phyloP scores from a whole-genome alignment of 192 early-diverging fungal species.

The Coemansia asiatica region DNA sequence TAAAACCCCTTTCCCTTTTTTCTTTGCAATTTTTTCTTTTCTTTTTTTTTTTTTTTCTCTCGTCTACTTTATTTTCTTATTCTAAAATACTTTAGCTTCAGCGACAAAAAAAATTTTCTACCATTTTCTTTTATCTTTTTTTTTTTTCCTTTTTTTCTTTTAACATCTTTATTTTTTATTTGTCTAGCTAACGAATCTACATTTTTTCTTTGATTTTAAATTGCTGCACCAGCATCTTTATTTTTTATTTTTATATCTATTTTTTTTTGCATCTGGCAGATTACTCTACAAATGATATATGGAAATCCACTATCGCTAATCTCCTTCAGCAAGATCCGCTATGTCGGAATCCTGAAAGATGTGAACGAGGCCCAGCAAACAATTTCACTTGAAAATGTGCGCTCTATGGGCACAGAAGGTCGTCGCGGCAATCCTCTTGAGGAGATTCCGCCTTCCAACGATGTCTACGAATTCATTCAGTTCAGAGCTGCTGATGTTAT shows the following conservation, averaged over 20 bases:
- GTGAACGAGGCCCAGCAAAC: constrained; percentile 85
- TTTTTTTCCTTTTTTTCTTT: neutral
- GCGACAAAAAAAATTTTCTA: neutral
- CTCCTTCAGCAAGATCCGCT: constrained; percentile 86
- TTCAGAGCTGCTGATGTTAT: constrained; percentile 94
- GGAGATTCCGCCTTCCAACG: constrained; percentile 83
- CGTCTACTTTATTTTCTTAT: neutral
- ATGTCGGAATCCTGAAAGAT: constrained; percentile 82
- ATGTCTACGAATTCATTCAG: constrained; percentile 88
- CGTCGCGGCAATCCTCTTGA: constrained; percentile 71
- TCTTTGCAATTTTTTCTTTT: neutral
- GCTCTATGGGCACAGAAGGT: constrained; percentile 96
- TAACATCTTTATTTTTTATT: neutral
- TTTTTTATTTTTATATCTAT: neutral
- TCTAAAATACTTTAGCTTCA: neutral
- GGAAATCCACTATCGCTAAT: constrained; percentile 72
- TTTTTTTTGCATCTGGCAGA: constrained; percentile 1
- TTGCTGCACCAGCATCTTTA: neutral
- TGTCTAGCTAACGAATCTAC: neutral
- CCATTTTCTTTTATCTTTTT: neutral
- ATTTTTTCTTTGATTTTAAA: neutral
- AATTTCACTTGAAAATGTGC: constrained; percentile 87
- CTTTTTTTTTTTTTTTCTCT: constrained; percentile 2
- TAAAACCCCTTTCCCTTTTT: too few relatives aligned
- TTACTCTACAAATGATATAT: constrained; percentile 23